These are phyloP conservation scores for Xanthoceras sorbifolium DNA, from an alignment of 345 rosid species.

Conservation along the genomic window DNA sequence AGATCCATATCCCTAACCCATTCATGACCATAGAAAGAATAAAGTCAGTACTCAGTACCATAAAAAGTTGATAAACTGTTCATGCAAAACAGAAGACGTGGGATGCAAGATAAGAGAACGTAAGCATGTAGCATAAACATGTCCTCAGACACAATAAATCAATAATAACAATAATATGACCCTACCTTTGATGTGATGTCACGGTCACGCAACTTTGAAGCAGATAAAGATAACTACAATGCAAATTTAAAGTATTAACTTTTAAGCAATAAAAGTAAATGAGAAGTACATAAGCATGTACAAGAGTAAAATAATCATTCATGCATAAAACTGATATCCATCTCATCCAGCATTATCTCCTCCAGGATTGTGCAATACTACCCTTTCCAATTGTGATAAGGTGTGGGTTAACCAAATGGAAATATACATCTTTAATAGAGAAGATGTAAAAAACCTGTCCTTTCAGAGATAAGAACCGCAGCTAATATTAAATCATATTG, in stretches of 20 bases:
- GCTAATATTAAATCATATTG: neutral
- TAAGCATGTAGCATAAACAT: neutral
- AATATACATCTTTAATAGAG: neutral
- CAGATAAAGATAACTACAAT: conserved; percentile 72
- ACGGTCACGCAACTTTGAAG: conserved; percentile 65
- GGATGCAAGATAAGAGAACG: neutral
- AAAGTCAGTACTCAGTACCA: neutral
- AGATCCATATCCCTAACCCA: neutral
- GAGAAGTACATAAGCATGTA: neutral
- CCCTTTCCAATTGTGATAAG: neutral
- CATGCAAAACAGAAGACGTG: neutral
- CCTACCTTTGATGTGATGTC: conserved; percentile 80
- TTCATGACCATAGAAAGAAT: neutral
- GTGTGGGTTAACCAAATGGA: neutral
- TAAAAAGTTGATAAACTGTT: neutral
- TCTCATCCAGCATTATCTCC: neutral
- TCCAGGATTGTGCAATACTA: neutral
- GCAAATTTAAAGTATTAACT: conserved; percentile 6
- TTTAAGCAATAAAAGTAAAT: neutral
- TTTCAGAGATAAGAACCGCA: neutral
- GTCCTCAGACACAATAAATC: neutral
- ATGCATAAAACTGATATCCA: neutral
- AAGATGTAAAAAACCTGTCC: neutral
- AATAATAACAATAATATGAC: neutral
- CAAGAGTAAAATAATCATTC: neutral